Evolutionary conservation across 2,329 filamentous ascomycete genomes (phyloP), one percentile per base, ranked within the genome.

Genomic region (Xylariaceae sp.): DNA sequence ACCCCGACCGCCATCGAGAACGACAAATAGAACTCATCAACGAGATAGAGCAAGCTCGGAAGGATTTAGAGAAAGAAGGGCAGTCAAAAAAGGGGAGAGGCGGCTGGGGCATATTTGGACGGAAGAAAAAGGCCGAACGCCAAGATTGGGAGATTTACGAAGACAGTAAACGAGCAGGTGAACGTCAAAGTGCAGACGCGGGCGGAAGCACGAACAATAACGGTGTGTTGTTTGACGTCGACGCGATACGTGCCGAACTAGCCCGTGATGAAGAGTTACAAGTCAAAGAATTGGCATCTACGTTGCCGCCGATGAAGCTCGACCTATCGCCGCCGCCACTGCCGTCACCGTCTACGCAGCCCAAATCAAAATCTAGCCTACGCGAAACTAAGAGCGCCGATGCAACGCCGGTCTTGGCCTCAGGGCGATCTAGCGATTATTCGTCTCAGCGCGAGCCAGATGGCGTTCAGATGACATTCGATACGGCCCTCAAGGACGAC

Each of bases 71-170:
- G 65, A 85, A 83, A 67, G 88, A 94, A 64, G 86, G 85, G 19
- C 84, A 88, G 65, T 84, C 86, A 66, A 76, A 74, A 62, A 79
- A 79, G 64, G 56, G 73, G 59, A 79, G 79, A 63, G 40, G 73
- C 47, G 70, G 74, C 41, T 74, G 74, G 42, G 83, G 84, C 37
- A 83, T 95, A 63, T 96, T 96, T 72, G 86, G 86, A 42, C 84
- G 88, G 47, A 91, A 89, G 65, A 96, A 89, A 73, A 87, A 87
- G 71, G 72, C 80, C 42, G 77, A 91, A 67, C 91, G 91, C 72
- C 90, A 91, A 67, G 88, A 89, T 52, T 96, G 92, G 92, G 92
- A 97, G 70, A 90, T 90, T 6, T 96, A 96, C 69, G 87, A 96
- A 67, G 88, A 95, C 58, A 70, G 69, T 44, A 81, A 81, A 65